phyloP scores from a whole-genome alignment of 1,139 yeast species.

The Diutina catenulata region DNA sequence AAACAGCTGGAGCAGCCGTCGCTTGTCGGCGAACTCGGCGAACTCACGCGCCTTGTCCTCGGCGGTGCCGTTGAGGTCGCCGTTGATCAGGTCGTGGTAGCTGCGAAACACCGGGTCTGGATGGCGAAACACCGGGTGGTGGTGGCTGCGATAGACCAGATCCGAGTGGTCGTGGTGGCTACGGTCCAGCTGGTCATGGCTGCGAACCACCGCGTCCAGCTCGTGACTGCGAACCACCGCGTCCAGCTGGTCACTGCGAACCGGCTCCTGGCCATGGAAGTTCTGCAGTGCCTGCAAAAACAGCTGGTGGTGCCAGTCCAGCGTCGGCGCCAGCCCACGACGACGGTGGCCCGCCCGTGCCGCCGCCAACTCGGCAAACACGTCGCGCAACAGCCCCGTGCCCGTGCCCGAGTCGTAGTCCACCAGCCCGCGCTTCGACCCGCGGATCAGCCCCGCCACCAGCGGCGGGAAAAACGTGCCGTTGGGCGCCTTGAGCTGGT shows the following conservation, averaged over 20 bases:
- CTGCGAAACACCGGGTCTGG: constrained; percentile 4
- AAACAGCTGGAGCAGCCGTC: neutral
- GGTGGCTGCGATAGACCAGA: no score
- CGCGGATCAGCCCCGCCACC: neutral
- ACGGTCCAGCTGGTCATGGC: no score
- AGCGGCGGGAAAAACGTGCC: neutral
- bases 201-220: no score
- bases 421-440: no score
- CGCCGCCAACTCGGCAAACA: no score
- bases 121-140: neutral
- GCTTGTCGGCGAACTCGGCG: neutral
- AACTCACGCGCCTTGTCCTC: neutral
- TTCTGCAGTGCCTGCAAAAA: neutral
- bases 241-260: no score
- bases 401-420: no score
- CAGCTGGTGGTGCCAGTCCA: constrained; percentile 3
- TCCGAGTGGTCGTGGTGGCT: no score
- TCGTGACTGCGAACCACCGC: no score
- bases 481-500: neutral
- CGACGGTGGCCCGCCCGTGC: no score
- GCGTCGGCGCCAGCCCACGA: constrained; percentile 5
- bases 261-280: neutral
- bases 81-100: constrained; percentile 3
- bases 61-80: neutral
- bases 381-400: no score